Conservation (phyloP, 768 basidiomycete genomes). For the Rhodotorula graminis region DNA sequence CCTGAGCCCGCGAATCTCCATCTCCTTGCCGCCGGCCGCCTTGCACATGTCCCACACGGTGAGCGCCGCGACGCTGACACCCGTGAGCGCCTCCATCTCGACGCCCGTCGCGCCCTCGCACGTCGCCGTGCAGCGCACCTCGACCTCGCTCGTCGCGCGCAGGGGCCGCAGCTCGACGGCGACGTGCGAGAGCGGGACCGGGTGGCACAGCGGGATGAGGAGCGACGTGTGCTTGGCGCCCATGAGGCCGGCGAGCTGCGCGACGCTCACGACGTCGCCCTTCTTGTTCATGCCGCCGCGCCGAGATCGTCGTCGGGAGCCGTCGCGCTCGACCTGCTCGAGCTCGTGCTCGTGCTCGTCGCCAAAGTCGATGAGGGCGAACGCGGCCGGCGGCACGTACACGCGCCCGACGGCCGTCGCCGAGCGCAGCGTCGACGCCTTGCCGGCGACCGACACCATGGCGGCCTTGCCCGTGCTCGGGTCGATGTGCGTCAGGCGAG, state of each 20-base stretch:
- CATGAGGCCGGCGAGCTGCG: slow-evolving; percentile 79
- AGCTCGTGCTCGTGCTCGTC: no score
- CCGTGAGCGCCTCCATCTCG: slow-evolving; percentile 90
- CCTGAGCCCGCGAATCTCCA: slow-evolving; percentile 66
- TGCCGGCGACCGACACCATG: slow-evolving; percentile 77
- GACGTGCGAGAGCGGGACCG: slow-evolving; percentile 67
- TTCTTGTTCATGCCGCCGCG: slow-evolving; percentile 38
- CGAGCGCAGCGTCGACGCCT: slow-evolving; percentile 58
- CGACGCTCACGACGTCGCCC: slow-evolving; percentile 46
- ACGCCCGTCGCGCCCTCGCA: slow-evolving; percentile 79
- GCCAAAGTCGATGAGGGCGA: slow-evolving; percentile 56
- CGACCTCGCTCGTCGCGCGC: slow-evolving; percentile 8
- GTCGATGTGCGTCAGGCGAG: slow-evolving; percentile 68
- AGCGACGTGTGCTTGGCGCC: slow-evolving; percentile 75
- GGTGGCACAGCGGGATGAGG: slow-evolving; percentile 83
- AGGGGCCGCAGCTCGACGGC: slow-evolving; percentile 58
- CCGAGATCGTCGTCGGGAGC: no score
- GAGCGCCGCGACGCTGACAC: slow-evolving; percentile 68
- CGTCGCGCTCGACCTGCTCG: no score
- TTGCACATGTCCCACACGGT: slow-evolving; percentile 95
- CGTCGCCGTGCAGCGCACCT: slow-evolving; percentile 60
- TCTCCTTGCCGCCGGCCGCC: slow-evolving; percentile 78
- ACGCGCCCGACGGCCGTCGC: slow-evolving; percentile 76
- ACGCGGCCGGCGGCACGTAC: slow-evolving; percentile 62
- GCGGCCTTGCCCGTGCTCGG: slow-evolving; percentile 59